Evolutionary conservation across 192 early-diverging fungal genomes (phyloP).

Genomic region (Coemansia sp.): DNA sequence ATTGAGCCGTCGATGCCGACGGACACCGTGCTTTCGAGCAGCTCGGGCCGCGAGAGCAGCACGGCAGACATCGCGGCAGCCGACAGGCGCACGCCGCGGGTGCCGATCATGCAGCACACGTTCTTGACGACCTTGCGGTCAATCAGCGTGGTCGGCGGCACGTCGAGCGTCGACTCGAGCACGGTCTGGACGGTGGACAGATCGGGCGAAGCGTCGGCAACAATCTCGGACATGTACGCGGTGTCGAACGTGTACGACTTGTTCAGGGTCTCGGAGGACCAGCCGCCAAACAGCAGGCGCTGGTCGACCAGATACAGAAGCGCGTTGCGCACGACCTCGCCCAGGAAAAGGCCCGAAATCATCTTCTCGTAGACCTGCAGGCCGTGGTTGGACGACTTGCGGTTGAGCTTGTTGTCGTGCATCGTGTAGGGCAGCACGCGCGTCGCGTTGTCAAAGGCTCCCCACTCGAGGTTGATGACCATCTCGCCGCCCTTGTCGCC

Average conservation of each 20-base stretch:
- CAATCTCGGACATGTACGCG: constrained; percentile 63
- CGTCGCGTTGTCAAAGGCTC: constrained; percentile 73
- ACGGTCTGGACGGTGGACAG: constrained; percentile 64
- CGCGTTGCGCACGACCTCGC: constrained; percentile 82
- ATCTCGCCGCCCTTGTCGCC: constrained; percentile 63
- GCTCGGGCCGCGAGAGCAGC: constrained; percentile 54
- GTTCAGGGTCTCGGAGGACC: constrained; percentile 57
- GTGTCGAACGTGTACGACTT: constrained; percentile 61
- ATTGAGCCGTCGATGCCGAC: constrained; percentile 67
- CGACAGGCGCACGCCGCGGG: constrained; percentile 81
- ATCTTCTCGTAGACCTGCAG: constrained; percentile 95
- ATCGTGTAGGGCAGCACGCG: constrained; percentile 77
- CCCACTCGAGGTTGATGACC: constrained; percentile 96
- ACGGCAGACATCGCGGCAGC: constrained; percentile 67
- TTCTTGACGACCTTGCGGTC: constrained; percentile 71
- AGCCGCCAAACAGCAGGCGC: constrained; percentile 72
- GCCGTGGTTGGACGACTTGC: constrained; percentile 70
- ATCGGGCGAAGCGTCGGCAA: constrained; percentile 55
- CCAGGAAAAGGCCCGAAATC: constrained; percentile 92
- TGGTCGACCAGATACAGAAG: constrained; percentile 79
- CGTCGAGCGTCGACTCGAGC: constrained; percentile 54
- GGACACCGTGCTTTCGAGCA: constrained; percentile 20
- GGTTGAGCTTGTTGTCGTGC: constrained; percentile 84
- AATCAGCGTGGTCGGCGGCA: constrained; percentile 55
- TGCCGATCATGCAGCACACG: constrained; percentile 73